These are phyloP conservation scores for Aquilaria yunnanensis DNA, from an alignment of 345 rosid genomes.

Conservation along the genomic window DNA sequence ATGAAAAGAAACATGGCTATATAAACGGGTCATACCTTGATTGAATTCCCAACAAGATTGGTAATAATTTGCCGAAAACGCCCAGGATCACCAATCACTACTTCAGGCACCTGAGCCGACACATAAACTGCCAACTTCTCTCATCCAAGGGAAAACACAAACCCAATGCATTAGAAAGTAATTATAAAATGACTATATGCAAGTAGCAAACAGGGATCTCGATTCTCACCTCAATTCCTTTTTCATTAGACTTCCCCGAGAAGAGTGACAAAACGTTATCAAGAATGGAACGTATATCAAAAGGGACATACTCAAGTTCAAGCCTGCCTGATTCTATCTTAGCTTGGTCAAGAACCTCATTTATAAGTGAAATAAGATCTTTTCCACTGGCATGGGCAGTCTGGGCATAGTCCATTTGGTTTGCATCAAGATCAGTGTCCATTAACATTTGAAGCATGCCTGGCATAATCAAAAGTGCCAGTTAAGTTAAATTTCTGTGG, in stretches of 20 bases:
- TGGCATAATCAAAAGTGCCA: slow-evolving; percentile 21
- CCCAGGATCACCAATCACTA: slow-evolving; percentile 79
- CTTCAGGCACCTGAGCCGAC: slow-evolving; percentile 70
- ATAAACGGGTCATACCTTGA: slow-evolving; percentile 52
- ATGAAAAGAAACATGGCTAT: slow-evolving; percentile 7
- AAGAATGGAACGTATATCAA: slow-evolving; percentile 63
- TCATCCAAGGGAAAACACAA: slow-evolving; percentile 19
- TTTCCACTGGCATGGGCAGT: slow-evolving; percentile 90
- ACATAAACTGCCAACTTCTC: slow-evolving; percentile 82
- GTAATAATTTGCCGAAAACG: slow-evolving; percentile 86
- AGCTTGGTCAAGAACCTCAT: slow-evolving; percentile 94
- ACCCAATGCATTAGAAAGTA: slow-evolving; percentile 12
- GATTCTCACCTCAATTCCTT: slow-evolving; percentile 69
- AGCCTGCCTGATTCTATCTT: slow-evolving; percentile 98
- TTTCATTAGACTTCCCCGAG: slow-evolving; percentile 64
- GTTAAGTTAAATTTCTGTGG: slow-evolving; percentile 4
- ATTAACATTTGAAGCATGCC: slow-evolving; percentile 95
- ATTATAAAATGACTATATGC: slow-evolving; percentile 1
- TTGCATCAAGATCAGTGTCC: slow-evolving; percentile 78
- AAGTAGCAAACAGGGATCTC: background rate
- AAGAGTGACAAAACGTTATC: slow-evolving; percentile 73
- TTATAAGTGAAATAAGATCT: slow-evolving; percentile 75
- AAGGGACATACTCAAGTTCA: slow-evolving; percentile 81
- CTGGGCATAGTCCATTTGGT: slow-evolving; percentile 73
- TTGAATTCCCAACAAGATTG: slow-evolving; percentile 93